A percentile compares a stretch with the other conserved stretches of the same genome.
phyloP scores from a whole-genome alignment of 2,329 filamentous ascomycete genomes.

The Botryosphaeria dothidea region DNA sequence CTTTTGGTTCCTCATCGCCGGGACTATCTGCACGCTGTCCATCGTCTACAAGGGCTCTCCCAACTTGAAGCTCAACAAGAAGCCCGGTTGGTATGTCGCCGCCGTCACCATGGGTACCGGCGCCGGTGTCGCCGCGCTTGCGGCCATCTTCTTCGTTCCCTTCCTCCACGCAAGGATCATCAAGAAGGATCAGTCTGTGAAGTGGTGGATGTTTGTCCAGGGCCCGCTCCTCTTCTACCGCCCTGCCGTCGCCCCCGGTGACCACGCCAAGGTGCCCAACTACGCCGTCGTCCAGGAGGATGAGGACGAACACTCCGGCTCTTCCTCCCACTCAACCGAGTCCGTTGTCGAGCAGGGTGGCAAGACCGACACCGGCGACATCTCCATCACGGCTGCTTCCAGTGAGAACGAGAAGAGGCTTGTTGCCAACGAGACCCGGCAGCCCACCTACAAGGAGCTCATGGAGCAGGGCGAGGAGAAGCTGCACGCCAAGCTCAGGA shows the following conservation, averaged over 20 bases:
- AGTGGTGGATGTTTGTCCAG: slow-evolving; percentile 62
- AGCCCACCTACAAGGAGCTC: slow-evolving; percentile 63
- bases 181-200: slow-evolving; percentile 66
- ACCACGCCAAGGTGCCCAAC: slow-evolving; percentile 65
- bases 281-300: slow-evolving; percentile 75
- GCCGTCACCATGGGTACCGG: slow-evolving; percentile 67
- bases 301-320: slow-evolving; percentile 43
- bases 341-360: slow-evolving; percentile 28
- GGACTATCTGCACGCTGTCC: slow-evolving; percentile 71
- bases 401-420: slow-evolving; percentile 39
- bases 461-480: slow-evolving; percentile 57
- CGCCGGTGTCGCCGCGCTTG: slow-evolving; percentile 58
- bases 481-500: slow-evolving; percentile 64
- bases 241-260: slow-evolving; percentile 53
- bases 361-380: slow-evolving; percentile 17
- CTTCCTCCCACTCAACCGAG: slow-evolving; percentile 34
- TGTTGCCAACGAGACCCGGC: slow-evolving; percentile 50
- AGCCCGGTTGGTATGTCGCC: slow-evolving; percentile 67
- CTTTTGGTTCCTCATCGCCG: slow-evolving; percentile 76
- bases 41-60: slow-evolving; percentile 82
- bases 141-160: slow-evolving; percentile 72
- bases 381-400: background rate
- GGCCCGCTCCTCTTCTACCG: slow-evolving; percentile 63
- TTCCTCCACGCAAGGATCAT: slow-evolving; percentile 67
- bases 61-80: slow-evolving; percentile 64